phyloP scores from a whole-genome alignment of 2,329 filamentous ascomycete genomes.

The Aureobasidium sp. region DNA sequence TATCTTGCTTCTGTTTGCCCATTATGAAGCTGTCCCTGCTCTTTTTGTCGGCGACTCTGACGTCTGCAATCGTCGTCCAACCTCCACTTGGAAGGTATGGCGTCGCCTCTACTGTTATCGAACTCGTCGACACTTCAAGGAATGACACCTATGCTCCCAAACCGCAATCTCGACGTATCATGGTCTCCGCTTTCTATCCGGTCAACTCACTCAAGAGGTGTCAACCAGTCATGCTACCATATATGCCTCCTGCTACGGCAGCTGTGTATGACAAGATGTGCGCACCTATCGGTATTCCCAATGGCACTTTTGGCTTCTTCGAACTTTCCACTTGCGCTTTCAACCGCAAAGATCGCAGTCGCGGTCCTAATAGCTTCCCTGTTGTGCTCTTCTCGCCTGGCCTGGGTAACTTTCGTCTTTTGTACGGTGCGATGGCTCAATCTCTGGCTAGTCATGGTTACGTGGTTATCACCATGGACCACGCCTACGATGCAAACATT shows the following conservation, averaged over 20 bases:
- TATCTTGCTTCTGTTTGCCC: neutral
- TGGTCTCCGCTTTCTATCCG: constrained; percentile 15
- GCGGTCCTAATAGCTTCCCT: constrained; percentile 18
- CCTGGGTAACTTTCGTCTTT: constrained; percentile 33
- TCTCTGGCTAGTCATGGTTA: constrained; percentile 40
- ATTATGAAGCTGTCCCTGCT: neutral
- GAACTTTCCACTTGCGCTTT: constrained; percentile 9
- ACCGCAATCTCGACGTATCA: neutral
- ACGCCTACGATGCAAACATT: constrained; percentile 38
- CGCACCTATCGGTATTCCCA: constrained; percentile 11
- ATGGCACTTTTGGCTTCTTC: constrained; percentile 13
- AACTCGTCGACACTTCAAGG: neutral
- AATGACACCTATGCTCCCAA: neutral
- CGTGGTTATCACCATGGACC: constrained; percentile 41
- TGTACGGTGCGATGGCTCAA: constrained; percentile 37
- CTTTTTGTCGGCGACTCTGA: neutral
- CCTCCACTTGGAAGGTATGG: neutral
- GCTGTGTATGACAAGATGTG: constrained; percentile 7
- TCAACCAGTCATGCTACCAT: neutral
- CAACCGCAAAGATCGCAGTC: constrained; percentile 19
- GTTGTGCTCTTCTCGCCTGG: constrained; percentile 34
- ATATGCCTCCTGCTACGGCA: constrained; percentile 13
- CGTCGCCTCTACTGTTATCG: neutral
- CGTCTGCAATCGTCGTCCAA: neutral
- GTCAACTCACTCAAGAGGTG: constrained; percentile 3